Percentiles rank a stretch among this genome's conserved stretches.
phyloP scores from a whole-genome alignment of 768 basidiomycete genomes.

The Suillus luteus region DNA sequence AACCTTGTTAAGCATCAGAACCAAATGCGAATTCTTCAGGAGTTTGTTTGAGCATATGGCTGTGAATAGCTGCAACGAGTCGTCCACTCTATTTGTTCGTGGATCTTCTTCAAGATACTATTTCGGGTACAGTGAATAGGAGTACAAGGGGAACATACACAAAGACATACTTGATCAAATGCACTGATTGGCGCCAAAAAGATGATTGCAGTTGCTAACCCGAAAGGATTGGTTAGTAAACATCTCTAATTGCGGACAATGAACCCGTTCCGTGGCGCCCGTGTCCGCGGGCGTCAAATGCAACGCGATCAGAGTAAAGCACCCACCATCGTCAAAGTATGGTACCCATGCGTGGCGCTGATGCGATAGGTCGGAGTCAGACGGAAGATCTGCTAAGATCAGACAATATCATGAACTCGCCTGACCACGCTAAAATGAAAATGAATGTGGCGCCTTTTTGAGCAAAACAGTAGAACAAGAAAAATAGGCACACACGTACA shows the following conservation, averaged over 20 bases:
- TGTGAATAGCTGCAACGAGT: slow-evolving; percentile 79
- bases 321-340: slow-evolving; percentile 81
- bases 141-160: slow-evolving; percentile 7
- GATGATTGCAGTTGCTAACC: slow-evolving; percentile 76
- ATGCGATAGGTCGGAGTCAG: slow-evolving; percentile 21
- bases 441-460: slow-evolving; percentile 4
- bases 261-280: background rate
- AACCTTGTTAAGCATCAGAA: slow-evolving; percentile 81
- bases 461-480: slow-evolving; percentile 14
- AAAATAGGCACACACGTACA: slow-evolving; percentile 43
- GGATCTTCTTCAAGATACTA: slow-evolving; percentile 85
- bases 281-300: slow-evolving; percentile 12
- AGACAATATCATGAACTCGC: slow-evolving; percentile 36
- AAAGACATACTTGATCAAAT: slow-evolving; percentile 69
- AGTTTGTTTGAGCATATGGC: slow-evolving; percentile 76
- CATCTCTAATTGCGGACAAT: slow-evolving; percentile 3
- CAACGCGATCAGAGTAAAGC: slow-evolving; percentile 13
- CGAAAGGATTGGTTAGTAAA: slow-evolving; percentile 10
- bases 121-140: slow-evolving; percentile 14
- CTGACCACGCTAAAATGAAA: slow-evolving; percentile 55
- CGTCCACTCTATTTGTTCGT: slow-evolving; percentile 76
- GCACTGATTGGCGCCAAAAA: slow-evolving; percentile 87
- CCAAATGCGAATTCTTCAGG: slow-evolving; percentile 68
- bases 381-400: slow-evolving; percentile 15
- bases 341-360: slow-evolving; percentile 83